Percentiles rank a stretch among this genome's conserved stretches.
These are phyloP conservation scores for Malassezia japonica DNA, from an alignment of 1,284 basidiomycete species.

Conservation along the genomic window DNA sequence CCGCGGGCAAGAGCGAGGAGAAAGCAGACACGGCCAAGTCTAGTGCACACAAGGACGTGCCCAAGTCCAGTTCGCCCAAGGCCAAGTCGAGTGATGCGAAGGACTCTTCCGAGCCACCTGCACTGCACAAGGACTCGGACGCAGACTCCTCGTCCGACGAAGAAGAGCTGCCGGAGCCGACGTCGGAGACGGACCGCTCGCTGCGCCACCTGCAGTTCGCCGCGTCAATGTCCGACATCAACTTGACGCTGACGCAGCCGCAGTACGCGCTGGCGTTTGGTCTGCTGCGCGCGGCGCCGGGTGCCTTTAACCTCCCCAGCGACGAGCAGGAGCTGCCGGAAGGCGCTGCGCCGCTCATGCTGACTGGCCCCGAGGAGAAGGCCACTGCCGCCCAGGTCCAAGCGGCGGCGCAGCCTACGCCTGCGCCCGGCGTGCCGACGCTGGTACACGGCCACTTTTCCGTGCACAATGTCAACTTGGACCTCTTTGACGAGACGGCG, in stretches of 20 bases:
- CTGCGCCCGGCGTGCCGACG: background rate
- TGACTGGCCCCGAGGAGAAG: background rate
- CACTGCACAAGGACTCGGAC: background rate
- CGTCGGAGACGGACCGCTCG: background rate
- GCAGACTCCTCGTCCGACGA: background rate
- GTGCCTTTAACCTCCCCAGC: background rate
- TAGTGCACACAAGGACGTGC: background rate
- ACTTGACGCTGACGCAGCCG: slow-evolving; percentile 6
- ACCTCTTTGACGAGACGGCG: slow-evolving; percentile 8
- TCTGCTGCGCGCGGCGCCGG: background rate
- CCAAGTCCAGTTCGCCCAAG: no score
- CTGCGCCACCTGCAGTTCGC: background rate
- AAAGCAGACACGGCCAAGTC: background rate
- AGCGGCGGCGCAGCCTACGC: background rate
- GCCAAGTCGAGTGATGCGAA: background rate
- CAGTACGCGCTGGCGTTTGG: slow-evolving; percentile 4
- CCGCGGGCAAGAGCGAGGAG: background rate
- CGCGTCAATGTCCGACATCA: slow-evolving; percentile 4
- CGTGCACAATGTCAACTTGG: background rate
- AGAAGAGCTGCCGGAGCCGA: background rate
- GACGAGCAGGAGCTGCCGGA: background rate
- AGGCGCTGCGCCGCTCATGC: background rate
- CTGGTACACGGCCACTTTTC: slow-evolving; percentile 3
- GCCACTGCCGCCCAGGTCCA: background rate
- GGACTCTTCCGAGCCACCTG: background rate